A percentile compares a stretch with the other conserved stretches of the same genome.
Evolutionary conservation across 768 basidiomycete species (phyloP).

Genomic region (Dacryopinax primogenitus): DNA sequence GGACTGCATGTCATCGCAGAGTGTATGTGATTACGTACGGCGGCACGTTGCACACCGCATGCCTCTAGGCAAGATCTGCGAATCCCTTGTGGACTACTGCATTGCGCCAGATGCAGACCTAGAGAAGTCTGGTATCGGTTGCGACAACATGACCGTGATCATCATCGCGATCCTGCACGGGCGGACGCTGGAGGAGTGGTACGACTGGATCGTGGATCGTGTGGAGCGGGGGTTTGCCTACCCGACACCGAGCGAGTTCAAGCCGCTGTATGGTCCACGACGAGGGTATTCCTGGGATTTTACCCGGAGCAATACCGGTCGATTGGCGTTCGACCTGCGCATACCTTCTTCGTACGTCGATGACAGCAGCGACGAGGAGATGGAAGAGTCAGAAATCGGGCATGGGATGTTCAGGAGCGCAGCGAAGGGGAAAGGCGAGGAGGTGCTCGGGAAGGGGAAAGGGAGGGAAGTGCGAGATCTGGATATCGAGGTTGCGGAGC

Average conservation of each 20-base stretch:
- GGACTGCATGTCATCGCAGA: conserved; percentile 92
- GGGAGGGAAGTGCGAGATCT: not conserved
- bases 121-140: conserved; percentile 75
- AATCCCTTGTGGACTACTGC: conserved; percentile 83
- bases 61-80: conserved; percentile 68
- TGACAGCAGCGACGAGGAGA: conserved; percentile 8
- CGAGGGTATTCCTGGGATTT: conserved; percentile 16
- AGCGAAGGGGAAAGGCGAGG: conserved; percentile 20
- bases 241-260: conserved; percentile 58
- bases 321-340: conserved; percentile 9
- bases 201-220: conserved; percentile 71
- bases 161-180: conserved; percentile 80
- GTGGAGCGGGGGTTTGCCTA: conserved; percentile 66
- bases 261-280: conserved; percentile 47
- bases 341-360: not conserved
- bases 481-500: not conserved
- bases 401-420: conserved; percentile 12
- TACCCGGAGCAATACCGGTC: conserved; percentile 11
- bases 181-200: conserved; percentile 85
- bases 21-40: conserved; percentile 80
- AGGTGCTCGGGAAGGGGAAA: not conserved
- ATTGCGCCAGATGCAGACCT: conserved; percentile 86
- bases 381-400: conserved; percentile 3
- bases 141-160: conserved; percentile 97
- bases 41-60: conserved; percentile 67